phyloP scores from a whole-genome alignment of 257 asterid genomes.

The Eucommia ulmoides region DNA sequence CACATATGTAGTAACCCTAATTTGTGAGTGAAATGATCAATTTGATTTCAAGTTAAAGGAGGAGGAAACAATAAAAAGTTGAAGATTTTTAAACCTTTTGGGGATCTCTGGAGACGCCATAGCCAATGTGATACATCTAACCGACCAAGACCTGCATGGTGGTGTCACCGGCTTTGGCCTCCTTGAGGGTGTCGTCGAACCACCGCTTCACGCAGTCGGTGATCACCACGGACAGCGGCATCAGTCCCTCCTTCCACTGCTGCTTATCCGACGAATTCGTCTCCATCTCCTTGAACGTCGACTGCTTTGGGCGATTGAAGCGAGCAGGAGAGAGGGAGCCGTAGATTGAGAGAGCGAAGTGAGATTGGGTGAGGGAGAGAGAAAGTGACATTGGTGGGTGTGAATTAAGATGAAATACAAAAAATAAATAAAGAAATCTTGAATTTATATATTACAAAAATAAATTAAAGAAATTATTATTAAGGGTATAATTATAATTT shows the following conservation, averaged over 20 bases:
- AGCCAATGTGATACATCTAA: background rate
- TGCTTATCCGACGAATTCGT: slow-evolving; percentile 38
- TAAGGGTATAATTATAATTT: no score
- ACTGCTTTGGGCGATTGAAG: no score
- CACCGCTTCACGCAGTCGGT: slow-evolving; percentile 78
- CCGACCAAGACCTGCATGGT: slow-evolving; percentile 1
- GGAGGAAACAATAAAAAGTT: background rate
- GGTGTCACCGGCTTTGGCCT: slow-evolving; percentile 50
- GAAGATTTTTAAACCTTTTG: slow-evolving; percentile 7
- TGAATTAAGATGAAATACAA: no score
- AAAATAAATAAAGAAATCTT: no score
- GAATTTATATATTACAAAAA: no score
- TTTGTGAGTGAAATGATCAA: no score
- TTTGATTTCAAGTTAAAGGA: background rate
- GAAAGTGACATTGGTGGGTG: no score
- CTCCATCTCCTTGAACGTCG: slow-evolving; percentile 28
- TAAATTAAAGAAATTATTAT: no score
- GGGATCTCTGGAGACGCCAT: background rate
- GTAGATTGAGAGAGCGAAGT: no score
- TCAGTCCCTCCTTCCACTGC: slow-evolving; percentile 26
- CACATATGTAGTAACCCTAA: no score
- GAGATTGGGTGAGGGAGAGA: no score
- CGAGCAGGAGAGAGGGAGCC: no score
- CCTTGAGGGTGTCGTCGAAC: slow-evolving; percentile 85
- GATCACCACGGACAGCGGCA: slow-evolving; percentile 77